Evolutionary conservation across 495 filamentous ascomycete genomes (phyloP).

Genomic region (Mycothermus thermophilus): DNA sequence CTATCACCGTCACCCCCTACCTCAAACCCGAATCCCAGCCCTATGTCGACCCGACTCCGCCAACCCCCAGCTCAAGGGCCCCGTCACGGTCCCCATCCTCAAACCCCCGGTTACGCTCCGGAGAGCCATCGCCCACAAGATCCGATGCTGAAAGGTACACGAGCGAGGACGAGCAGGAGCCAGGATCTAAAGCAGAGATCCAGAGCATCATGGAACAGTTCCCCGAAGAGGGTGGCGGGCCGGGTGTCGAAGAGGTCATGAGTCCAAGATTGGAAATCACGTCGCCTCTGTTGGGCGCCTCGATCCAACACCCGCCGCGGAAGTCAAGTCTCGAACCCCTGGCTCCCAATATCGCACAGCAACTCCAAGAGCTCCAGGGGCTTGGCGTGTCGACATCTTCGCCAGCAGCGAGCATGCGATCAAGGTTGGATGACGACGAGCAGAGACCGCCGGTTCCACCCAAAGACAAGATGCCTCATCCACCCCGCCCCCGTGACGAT

Average conservation of each 20-base stretch:
- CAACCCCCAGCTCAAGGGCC: conserved; percentile 45
- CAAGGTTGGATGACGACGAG: conserved; percentile 28
- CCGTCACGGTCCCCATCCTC: conserved; percentile 33
- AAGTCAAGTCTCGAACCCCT: conserved; percentile 70
- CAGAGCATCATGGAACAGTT: conserved; percentile 93
- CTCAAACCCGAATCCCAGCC: conserved; percentile 26
- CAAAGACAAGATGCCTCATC: conserved; percentile 28
- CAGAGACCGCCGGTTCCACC: conserved; percentile 37
- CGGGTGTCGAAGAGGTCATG: conserved; percentile 62
- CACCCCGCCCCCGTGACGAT: conserved; percentile 23
- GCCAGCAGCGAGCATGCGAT: conserved; percentile 14
- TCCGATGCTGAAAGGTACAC: conserved; percentile 38
- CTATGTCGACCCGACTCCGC: conserved; percentile 52
- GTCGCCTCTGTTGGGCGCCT: conserved; percentile 49
- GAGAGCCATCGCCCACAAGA: conserved; percentile 41
- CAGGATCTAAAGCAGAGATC: conserved; percentile 71
- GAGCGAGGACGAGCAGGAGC: conserved; percentile 45
- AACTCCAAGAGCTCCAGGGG: conserved; percentile 33
- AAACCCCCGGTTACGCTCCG: conserved; percentile 18
- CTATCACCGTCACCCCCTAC: conserved; percentile 23
- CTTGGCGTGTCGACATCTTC: conserved; percentile 28
- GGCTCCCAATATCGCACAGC: conserved; percentile 31
- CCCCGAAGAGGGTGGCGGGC: conserved; percentile 50
- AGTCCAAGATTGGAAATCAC: conserved; percentile 63
- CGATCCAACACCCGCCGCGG: conserved; percentile 59